Base-by-base conservation (phyloP, 352 stramenopile genomes). In the Globisporangium emineosum region DNA sequence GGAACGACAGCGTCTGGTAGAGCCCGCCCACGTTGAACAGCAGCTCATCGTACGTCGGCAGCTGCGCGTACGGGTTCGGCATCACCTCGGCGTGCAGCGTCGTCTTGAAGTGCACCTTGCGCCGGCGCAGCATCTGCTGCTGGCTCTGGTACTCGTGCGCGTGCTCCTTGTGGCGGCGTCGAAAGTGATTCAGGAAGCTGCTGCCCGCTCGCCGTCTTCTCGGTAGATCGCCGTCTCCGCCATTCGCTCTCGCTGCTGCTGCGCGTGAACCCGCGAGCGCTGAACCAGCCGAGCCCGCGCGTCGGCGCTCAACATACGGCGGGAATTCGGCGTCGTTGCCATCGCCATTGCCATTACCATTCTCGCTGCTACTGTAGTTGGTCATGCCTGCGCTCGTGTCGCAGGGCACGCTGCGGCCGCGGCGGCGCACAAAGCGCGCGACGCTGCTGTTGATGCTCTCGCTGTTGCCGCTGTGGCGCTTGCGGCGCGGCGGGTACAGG, bases 31-130 rank as follows among this genome's bases (percentile, higher is more conserved):
- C 76, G 37, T 75, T 78, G 57, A 88, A 88, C 54, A 88, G 67
- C 27, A 88, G 68, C 50, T 88, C 78, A 64, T 88, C 78, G 66
- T 86, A 88, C 32, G 75, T 86, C 62, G 70, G 53, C 23, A 81
- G 67, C 35, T 66, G 64, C 37, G 19, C 30, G 17, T 40, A 50
- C 2, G 65, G 60, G 3, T 65, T 62, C 4, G 78, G 76, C 55
- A 78, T 71, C 37, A 78, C 63, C 29, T 85, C 76, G 27, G 73
- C 62, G 35, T 72, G 56, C 61, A 81, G 72, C 42, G 65, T 68
- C 63, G 77, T 78, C 62, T 79, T 75, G 62, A 87, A 87, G 58
- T 74, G 81, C 37, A 87, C 78, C 6, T 57, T 57, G 25, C 75
- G 75, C 10, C 78, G 76, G 1, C 15, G 51, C 30, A 23, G 3